Percentiles rank a stretch among this genome's conserved stretches.
phyloP scores from a whole-genome alignment of 768 basidiomycete genomes.

The Nevesoporus exiguus region DNA sequence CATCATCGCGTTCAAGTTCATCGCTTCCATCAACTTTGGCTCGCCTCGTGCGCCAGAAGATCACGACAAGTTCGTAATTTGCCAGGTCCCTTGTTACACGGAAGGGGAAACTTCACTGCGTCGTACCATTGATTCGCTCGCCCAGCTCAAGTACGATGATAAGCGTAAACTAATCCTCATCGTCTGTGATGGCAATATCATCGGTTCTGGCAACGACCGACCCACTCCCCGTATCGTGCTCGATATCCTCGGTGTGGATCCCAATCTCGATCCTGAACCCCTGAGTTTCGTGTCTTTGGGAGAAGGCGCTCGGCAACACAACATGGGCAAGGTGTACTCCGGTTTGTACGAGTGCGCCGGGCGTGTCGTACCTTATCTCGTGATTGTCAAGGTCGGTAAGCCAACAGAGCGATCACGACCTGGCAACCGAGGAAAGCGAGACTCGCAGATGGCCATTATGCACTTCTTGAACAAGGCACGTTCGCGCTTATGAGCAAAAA shows the following conservation, averaged over 20 bases:
- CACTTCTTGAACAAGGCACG: constrained; percentile 94
- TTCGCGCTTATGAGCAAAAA: background rate
- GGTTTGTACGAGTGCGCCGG: constrained; percentile 92
- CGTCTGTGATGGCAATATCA: constrained; percentile 78
- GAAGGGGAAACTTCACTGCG: constrained; percentile 88
- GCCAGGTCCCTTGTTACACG: constrained; percentile 98
- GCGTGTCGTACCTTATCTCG: constrained; percentile 96
- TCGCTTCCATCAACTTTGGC: constrained; percentile 85
- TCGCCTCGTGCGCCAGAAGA: constrained; percentile 85
- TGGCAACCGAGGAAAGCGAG: constrained; percentile 97
- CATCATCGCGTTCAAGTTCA: constrained; percentile 95
- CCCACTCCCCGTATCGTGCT: constrained; percentile 95
- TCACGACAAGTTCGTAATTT: constrained; percentile 96
- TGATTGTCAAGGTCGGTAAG: constrained; percentile 92
- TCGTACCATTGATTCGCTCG: constrained; percentile 89
- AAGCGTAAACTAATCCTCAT: constrained; percentile 74
- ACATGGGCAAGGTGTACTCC: constrained; percentile 97
- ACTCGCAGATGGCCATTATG: constrained; percentile 95
- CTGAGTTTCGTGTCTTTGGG: constrained; percentile 92
- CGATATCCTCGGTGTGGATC: constrained; percentile 93
- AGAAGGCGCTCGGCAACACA: constrained; percentile 93
- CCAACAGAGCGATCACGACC: constrained; percentile 91
- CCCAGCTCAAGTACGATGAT: constrained; percentile 95
- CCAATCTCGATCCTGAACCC: constrained; percentile 91
- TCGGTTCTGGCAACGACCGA: constrained; percentile 94